Base-by-base conservation (phyloP, 352 stramenopile genomes). In the Phytophthora tentaculata region DNA sequence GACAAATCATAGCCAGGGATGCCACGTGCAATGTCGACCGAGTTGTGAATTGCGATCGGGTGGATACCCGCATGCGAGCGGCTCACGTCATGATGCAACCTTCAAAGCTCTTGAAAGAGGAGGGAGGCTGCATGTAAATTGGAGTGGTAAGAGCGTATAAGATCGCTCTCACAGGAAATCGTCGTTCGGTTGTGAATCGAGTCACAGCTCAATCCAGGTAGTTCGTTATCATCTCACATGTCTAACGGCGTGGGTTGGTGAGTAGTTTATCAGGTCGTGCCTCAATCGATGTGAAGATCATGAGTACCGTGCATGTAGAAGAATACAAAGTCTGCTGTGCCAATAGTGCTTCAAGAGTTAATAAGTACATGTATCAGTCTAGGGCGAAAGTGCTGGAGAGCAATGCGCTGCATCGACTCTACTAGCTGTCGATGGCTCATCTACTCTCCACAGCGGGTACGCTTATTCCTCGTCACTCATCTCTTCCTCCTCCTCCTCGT, bases 401-500 rank as follows among this genome's bases (percentile, higher is more conserved):
- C 43, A 57, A 62, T 47, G 59, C 47, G 24, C 57, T 68, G 45
- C 64, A 55, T 61, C 54, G 28, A 50, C 59, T 57, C 43, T 61
- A 66, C 57, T 66, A 69, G 44, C 55, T 74, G 53, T 56, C 37
- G 43, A 64, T 32, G 59, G 45, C 57, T 47, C 32, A 57, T 66
- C 48, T 60, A 32, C 45, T 64, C 45, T 19, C 32, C 6, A 41
- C 55, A 60, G 55, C 45, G 54, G 48, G 44, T 60, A 44, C 29
- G 50, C 39, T 66, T 66, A 72, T 63, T 73, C 64, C 48, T 90
- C 72, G 48, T 75, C 70, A 41, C 81, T 74, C 53, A 77, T 64
- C 65, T 56, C 79, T 13, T 88, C 73, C 44, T 80, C 70, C 39
- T 82, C 74, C 20, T 83, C 73, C n/a, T 84, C 69, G 51, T 69